Percentiles rank a stretch among this genome's conserved stretches.
Conservation (phyloP, 2,329 filamentous ascomycete species). For the Drechslerella dactyloides region DNA sequence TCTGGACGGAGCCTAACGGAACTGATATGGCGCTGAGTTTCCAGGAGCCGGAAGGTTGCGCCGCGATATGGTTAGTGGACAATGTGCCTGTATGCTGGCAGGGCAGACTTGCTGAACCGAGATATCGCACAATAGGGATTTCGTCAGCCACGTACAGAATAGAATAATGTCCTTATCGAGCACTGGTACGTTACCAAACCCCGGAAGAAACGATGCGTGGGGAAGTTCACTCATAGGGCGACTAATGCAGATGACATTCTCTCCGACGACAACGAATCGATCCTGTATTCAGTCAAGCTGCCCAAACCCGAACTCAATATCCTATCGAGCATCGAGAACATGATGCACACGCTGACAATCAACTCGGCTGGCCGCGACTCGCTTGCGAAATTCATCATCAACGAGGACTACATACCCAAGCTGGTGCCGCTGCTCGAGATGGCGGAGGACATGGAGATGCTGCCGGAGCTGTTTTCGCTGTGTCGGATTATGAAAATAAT, state of each 20-base stretch:
- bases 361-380: slow-evolving; percentile 80
- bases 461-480: slow-evolving; percentile 82
- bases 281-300: slow-evolving; percentile 72
- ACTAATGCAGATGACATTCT: slow-evolving; percentile 74
- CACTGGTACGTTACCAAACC: slow-evolving; percentile 64
- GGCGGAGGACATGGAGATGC: slow-evolving; percentile 88
- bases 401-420: slow-evolving; percentile 84
- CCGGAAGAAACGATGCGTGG: slow-evolving; percentile 13
- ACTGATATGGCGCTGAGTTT: slow-evolving; percentile 98
- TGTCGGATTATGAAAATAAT: slow-evolving; percentile 99
- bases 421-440: slow-evolving; percentile 83
- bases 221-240: slow-evolving; percentile 10
- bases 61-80: slow-evolving; percentile 77
- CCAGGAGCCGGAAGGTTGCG: slow-evolving; percentile 93
- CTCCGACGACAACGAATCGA: slow-evolving; percentile 83
- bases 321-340: slow-evolving; percentile 80
- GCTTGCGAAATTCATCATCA: slow-evolving; percentile 83
- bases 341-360: slow-evolving; percentile 78
- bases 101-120: background rate
- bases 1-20: slow-evolving; percentile 92
- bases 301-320: slow-evolving; percentile 81
- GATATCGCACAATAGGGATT: slow-evolving; percentile 70
- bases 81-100: slow-evolving; percentile 39
- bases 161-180: slow-evolving; percentile 69
- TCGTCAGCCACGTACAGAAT: slow-evolving; percentile 84